Percentiles rank a stretch among this genome's conserved stretches.
phyloP scores from a whole-genome alignment of 495 filamentous ascomycete genomes.

The Lepidopterella palustris region DNA sequence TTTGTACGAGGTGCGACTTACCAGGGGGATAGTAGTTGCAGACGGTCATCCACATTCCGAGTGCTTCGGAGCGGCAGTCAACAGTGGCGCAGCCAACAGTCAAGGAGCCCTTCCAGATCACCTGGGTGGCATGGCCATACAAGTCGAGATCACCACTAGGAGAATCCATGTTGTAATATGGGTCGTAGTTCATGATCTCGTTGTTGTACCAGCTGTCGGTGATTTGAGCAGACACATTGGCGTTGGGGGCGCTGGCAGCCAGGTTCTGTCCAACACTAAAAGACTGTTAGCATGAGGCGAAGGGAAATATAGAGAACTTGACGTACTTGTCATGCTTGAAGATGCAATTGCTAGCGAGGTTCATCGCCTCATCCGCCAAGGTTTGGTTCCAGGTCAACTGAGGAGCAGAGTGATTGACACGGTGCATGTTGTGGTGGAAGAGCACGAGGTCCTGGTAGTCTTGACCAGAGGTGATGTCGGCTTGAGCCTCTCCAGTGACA shows the following conservation, averaged over 20 bases:
- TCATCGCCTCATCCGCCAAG: slow-evolving; percentile 55
- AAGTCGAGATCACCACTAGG: slow-evolving; percentile 52
- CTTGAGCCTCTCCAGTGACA: slow-evolving; percentile 10
- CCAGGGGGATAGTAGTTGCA: slow-evolving; percentile 82
- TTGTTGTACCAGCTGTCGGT: slow-evolving; percentile 79
- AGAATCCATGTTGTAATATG: slow-evolving; percentile 41
- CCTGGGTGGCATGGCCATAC: slow-evolving; percentile 87
- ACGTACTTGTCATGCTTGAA: slow-evolving; percentile 76
- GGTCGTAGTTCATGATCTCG: slow-evolving; percentile 52
- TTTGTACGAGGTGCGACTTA: slow-evolving; percentile 29
- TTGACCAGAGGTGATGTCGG: slow-evolving; percentile 7
- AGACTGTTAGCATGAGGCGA: slow-evolving; percentile 11
- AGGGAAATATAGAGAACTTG: slow-evolving; percentile 3
- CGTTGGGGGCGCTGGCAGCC: slow-evolving; percentile 42
- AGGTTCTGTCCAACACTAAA: slow-evolving; percentile 64
- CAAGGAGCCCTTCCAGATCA: slow-evolving; percentile 72
- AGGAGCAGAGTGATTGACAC: slow-evolving; percentile 69
- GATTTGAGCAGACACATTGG: slow-evolving; percentile 56
- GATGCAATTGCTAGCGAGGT: slow-evolving; percentile 50
- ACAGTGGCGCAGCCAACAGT: slow-evolving; percentile 68
- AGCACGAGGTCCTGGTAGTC: slow-evolving; percentile 47
- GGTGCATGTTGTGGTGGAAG: slow-evolving; percentile 79
- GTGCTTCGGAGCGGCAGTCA: slow-evolving; percentile 38
- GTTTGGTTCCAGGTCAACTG: slow-evolving; percentile 56
- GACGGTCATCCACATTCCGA: slow-evolving; percentile 47